Evolutionary conservation across 2,329 filamentous ascomycete genomes (phyloP).

Genomic region (Neonectria hederae): DNA sequence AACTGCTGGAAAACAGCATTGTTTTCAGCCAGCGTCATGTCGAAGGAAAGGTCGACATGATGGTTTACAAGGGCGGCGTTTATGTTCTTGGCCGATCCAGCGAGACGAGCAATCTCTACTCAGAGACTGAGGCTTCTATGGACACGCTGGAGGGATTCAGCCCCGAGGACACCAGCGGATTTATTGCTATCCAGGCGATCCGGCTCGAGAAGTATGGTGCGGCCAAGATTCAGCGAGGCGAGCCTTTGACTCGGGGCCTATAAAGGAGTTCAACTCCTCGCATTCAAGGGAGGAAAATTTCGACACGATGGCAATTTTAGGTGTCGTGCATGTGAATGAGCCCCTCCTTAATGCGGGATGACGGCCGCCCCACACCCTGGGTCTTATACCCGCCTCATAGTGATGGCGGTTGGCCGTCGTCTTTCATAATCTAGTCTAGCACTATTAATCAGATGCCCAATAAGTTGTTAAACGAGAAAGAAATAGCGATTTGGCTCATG

Average conservation of each 20-base stretch:
- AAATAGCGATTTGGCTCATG: neutral
- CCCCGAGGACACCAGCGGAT: conserved; percentile 56
- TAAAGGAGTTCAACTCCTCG: neutral
- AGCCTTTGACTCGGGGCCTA: conserved; percentile 24
- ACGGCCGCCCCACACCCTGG: no score
- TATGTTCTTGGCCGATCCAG: conserved; percentile 54
- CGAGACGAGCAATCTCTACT: conserved; percentile 56
- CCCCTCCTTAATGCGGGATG: neutral
- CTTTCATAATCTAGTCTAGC: neutral
- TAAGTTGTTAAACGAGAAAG: neutral
- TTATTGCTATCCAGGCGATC: conserved; percentile 74
- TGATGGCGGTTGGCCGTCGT: neutral
- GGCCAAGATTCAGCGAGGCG: conserved; percentile 28
- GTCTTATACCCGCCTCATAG: no score
- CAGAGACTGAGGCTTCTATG: conserved; percentile 58
- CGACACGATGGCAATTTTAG: neutral
- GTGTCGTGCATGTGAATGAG: no score
- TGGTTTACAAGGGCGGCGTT: conserved; percentile 45
- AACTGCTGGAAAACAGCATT: conserved; percentile 68
- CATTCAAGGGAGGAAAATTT: neutral
- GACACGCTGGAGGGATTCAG: conserved; percentile 56
- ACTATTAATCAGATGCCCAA: neutral
- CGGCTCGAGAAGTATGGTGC: conserved; percentile 58
- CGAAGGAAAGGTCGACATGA: conserved; percentile 50
- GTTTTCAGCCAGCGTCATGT: conserved; percentile 61